phyloP scores from a whole-genome alignment of 2,329 filamentous ascomycete genomes.

The Pestalotiopsis fici region DNA sequence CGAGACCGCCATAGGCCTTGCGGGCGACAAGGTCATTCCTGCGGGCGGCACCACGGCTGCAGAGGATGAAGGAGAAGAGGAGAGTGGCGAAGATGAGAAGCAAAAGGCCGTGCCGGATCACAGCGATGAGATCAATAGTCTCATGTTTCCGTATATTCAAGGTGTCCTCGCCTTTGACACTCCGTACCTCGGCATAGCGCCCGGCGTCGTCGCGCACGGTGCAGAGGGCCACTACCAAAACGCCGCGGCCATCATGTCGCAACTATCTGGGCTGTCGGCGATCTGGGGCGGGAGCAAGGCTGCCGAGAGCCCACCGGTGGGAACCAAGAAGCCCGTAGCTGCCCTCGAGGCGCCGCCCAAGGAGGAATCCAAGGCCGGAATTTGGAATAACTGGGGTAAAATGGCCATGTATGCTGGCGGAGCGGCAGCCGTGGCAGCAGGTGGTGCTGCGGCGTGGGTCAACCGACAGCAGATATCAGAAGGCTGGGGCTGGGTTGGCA shows the following conservation, averaged over 20 bases:
- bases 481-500: conserved; percentile 80
- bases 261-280: conserved; percentile 66
- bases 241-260: conserved; percentile 67
- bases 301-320: conserved; percentile 18
- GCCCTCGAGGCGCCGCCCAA: conserved; percentile 35
- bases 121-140: conserved; percentile 46
- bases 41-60: conserved; percentile 28
- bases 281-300: conserved; percentile 61
- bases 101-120: conserved; percentile 9
- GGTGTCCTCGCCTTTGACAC: conserved; percentile 93
- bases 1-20: conserved; percentile 77
- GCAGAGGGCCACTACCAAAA: conserved; percentile 86
- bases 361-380: conserved; percentile 38
- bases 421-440: conserved; percentile 78
- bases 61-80: background rate
- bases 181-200: conserved; percentile 81
- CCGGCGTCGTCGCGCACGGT: conserved; percentile 80
- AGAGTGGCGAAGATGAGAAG: background rate
- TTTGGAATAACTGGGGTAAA: conserved; percentile 81
- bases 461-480: conserved; percentile 78
- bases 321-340: conserved; percentile 34
- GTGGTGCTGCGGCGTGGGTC: conserved; percentile 81
- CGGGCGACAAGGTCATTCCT: conserved; percentile 52
- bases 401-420: conserved; percentile 86
- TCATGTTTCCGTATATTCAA: conserved; percentile 94